Evolutionary conservation across 441 rosid species (phyloP), one percentile per base, ranked within the genome.

Genomic region (Pelargonium citronellum): DNA sequence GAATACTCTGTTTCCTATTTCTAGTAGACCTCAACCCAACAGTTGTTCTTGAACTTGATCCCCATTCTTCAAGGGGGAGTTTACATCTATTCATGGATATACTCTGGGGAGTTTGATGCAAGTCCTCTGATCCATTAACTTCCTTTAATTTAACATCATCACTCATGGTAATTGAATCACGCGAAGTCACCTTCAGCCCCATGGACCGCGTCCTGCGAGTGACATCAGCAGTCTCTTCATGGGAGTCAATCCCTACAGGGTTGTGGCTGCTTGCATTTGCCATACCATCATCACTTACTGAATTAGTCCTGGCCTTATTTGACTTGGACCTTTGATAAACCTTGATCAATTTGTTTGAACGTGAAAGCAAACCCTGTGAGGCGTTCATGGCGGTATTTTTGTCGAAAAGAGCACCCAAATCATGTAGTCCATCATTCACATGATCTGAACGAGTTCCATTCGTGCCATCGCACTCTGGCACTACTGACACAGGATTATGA

Each of bases 1-100:
- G 70, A 80, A 81, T 84, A 78, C 82, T 88, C 30, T 83, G 84
- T 83, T 87, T 91, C 84, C 98, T 89, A 74, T 87, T 89, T 83
- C 99, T 89, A 44, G 90, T 80, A 61, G 98, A 89, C 84, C 97
- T 87, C 75, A 84, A 69, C 60, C 96, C 86, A 71, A 88, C 94
- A 41, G 86, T 74, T 79, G 73, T 73, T 78, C 79, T 92, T 60
- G 98, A 84, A 79, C 89, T 70, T 6, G 93, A 87, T 78, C 85
- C 90, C 83, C 81, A 80, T 77, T 89, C 92, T 78, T 87, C 90
- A 22, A 61, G 65, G 24, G 86, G 80, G 79, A 79, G 82, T 81
- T 82, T 87, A 64, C 73, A 60, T 79, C 85, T 79, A 78, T 57
- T 76, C 30, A 74, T 44, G 58, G 81, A 79, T 69, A 64, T 75